phyloP scores from a whole-genome alignment of 495 filamentous ascomycete genomes.

The Neurospora sublineolata region DNA sequence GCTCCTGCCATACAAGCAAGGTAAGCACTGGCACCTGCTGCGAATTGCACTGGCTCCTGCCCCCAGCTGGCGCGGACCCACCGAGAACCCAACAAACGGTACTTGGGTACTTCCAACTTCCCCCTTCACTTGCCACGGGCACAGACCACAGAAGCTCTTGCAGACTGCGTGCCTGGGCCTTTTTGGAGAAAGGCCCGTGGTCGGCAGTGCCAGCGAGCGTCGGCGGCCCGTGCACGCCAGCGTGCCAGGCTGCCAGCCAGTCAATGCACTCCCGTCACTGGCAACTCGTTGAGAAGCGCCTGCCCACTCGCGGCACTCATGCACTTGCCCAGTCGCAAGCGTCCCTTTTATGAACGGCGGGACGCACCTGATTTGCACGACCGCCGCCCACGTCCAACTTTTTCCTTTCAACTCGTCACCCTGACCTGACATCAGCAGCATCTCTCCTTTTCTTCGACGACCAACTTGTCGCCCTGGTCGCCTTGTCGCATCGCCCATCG shows the following conservation, averaged over 20 bases:
- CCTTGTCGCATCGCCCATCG: background rate
- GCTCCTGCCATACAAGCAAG: no score
- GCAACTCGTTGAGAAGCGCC: background rate
- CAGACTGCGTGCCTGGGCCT: background rate
- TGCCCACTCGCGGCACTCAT: background rate
- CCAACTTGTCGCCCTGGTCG: background rate
- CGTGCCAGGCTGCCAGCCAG: background rate
- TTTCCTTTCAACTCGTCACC: constrained; percentile 18
- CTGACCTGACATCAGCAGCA: background rate
- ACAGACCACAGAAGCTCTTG: background rate
- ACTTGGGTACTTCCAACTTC: background rate
- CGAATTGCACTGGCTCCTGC: background rate
- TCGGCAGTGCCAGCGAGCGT: background rate
- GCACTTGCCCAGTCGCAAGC: background rate
- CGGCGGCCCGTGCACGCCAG: background rate
- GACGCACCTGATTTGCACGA: constrained; percentile 34
- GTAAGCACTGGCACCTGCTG: background rate
- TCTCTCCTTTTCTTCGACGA: background rate
- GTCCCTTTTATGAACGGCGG: background rate
- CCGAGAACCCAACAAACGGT: background rate
- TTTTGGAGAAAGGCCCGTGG: background rate
- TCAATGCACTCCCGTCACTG: background rate
- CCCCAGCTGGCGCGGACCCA: background rate
- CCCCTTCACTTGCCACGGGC: background rate
- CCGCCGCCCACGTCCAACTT: constrained; percentile 12